Percentiles rank a stretch among this genome's conserved stretches.
These are phyloP conservation scores for Paecilomyces sp. DNA, from an alignment of 2,329 filamentous ascomycete genomes.

Conservation along the genomic window DNA sequence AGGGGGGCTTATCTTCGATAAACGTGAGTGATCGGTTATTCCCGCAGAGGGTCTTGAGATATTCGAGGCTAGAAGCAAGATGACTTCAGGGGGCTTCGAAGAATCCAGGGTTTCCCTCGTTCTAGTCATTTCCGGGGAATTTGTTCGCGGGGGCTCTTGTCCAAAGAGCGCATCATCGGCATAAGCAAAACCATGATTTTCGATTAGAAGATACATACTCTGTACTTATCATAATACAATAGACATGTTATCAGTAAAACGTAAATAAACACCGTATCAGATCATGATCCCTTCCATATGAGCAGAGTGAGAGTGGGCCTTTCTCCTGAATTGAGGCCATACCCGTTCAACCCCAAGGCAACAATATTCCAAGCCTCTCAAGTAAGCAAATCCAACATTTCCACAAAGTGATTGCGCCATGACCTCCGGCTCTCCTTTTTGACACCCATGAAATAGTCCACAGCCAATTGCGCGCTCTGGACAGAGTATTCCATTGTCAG, in stretches of 20 bases:
- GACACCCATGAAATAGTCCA: constrained; percentile 21
- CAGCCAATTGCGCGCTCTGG: constrained; percentile 28
- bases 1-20: neutral
- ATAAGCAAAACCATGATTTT: neutral
- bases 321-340: neutral
- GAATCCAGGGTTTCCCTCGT: neutral
- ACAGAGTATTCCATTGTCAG: constrained; percentile 35
- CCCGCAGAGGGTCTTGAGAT: neutral
- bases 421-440: neutral
- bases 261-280: neutral
- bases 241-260: neutral
- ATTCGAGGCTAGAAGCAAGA: neutral
- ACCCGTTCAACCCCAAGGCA: neutral
- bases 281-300: neutral
- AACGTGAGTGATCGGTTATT: neutral
- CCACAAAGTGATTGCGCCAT: neutral
- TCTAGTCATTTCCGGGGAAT: neutral
- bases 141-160: neutral
- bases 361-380: neutral
- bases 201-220: neutral
- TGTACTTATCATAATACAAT: too few species aligned
- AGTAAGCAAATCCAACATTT: neutral
- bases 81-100: neutral
- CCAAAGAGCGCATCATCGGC: neutral
- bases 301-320: neutral